phyloP scores from a whole-genome alignment of 2,329 filamentous ascomycete genomes.

The Teratosphaeria epicoccoides region DNA sequence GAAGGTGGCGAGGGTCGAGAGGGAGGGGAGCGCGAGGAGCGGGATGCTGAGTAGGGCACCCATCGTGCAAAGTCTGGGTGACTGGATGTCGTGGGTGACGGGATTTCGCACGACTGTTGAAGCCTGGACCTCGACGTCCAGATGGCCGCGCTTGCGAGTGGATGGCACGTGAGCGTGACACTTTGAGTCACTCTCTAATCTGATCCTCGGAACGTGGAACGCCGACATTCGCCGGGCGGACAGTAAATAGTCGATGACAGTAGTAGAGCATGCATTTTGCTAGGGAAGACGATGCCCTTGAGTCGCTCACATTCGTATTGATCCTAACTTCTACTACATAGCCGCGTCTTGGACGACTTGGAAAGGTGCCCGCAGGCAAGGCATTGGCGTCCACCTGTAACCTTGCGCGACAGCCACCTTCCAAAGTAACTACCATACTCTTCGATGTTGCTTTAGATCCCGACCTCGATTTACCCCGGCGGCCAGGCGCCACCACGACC shows the following conservation, averaged over 20 bases:
- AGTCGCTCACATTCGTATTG: too few species aligned
- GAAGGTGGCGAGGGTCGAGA: slow-evolving; percentile 70
- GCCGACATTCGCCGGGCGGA: background rate
- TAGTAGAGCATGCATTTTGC: too few species aligned
- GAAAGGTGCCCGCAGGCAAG: too few species aligned
- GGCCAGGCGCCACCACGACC: background rate
- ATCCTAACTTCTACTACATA: too few species aligned
- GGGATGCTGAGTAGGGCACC: slow-evolving; percentile 85
- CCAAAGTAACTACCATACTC: background rate
- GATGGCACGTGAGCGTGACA: background rate
- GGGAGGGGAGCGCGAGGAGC: slow-evolving; percentile 75
- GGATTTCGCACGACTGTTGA: too few species aligned
- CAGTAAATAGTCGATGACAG: too few species aligned
- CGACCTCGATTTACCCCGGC: background rate
- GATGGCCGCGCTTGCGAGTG: too few species aligned
- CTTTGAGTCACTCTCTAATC: background rate
- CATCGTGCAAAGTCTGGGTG: slow-evolving; percentile 48
- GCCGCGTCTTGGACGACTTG: too few species aligned
- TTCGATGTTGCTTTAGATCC: background rate
- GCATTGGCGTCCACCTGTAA: too few species aligned
- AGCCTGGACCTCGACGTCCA: too few species aligned
- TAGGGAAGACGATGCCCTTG: too few species aligned
- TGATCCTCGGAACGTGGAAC: too few species aligned
- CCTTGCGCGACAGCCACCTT: background rate
- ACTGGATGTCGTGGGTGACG: background rate